phyloP scores from a whole-genome alignment of 495 filamentous ascomycete genomes.

The Xylaria telfairii region DNA sequence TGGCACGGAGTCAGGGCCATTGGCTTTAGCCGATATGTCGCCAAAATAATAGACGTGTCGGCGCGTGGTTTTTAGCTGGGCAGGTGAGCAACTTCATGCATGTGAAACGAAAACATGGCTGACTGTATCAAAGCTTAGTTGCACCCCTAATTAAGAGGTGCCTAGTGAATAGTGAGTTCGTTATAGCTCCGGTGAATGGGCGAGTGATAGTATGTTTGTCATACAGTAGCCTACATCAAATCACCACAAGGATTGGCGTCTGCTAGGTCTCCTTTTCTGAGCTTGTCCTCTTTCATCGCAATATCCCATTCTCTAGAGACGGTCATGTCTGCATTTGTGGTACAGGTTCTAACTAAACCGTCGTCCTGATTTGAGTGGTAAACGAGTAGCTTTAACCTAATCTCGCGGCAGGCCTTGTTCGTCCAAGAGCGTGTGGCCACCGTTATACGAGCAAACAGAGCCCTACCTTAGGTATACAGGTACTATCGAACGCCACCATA shows the following conservation, averaged over 20 bases:
- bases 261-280: neutral
- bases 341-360: neutral
- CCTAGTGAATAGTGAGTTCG: neutral
- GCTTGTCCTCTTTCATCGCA: neutral
- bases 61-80: slow-evolving; percentile 32
- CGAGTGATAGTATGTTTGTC: neutral
- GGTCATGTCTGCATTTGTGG: neutral
- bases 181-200: neutral
- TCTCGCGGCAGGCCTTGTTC: neutral
- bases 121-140: slow-evolving; percentile 3
- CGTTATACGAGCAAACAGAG: neutral
- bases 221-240: neutral
- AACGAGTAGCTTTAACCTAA: neutral
- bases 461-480: too few relatives aligned
- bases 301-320: neutral
- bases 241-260: neutral
- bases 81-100: slow-evolving; percentile 31
- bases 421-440: neutral
- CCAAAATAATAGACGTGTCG: slow-evolving; percentile 43
- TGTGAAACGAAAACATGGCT: neutral
- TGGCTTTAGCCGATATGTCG: slow-evolving; percentile 48
- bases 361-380: neutral
- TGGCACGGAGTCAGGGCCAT: slow-evolving; percentile 13
- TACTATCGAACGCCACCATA: too few relatives aligned
- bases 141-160: neutral